Percentiles rank a stretch among this genome's conserved stretches.
These are phyloP conservation scores for Leccinum sublutescens DNA, from an alignment of 768 basidiomycete species.

Conservation along the genomic window DNA sequence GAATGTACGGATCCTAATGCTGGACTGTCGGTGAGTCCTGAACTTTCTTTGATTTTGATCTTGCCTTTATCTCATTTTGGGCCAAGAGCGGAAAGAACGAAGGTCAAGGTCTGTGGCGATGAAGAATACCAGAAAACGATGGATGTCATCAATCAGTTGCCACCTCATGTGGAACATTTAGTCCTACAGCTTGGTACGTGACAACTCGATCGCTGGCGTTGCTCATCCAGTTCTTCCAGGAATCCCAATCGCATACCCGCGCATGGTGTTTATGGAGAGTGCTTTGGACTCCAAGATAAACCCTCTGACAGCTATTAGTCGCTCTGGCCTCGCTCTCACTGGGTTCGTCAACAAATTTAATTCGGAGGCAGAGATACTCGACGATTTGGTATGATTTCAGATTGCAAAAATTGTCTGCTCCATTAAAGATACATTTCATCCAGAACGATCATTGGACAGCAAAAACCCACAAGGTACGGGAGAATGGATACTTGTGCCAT, in stretches of 20 bases:
- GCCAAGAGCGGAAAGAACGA: slow-evolving; percentile 77
- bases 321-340: slow-evolving; percentile 63
- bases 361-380: slow-evolving; percentile 87
- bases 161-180: slow-evolving; percentile 73
- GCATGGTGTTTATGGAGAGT: slow-evolving; percentile 84
- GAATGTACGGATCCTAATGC: slow-evolving; percentile 64
- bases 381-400: slow-evolving; percentile 66
- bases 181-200: slow-evolving; percentile 72
- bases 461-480: slow-evolving; percentile 64
- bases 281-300: slow-evolving; percentile 81
- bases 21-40: slow-evolving; percentile 73
- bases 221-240: slow-evolving; percentile 36
- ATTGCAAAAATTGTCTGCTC: slow-evolving; percentile 25
- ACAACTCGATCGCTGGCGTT: neutral
- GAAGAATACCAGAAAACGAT: slow-evolving; percentile 75
- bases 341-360: slow-evolving; percentile 92
- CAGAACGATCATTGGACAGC: slow-evolving; percentile 95
- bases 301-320: slow-evolving; percentile 75
- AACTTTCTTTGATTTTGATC: neutral
- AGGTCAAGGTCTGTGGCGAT: slow-evolving; percentile 75
- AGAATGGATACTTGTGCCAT: neutral
- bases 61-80: slow-evolving; percentile 4
- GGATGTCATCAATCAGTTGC: slow-evolving; percentile 55
- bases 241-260: slow-evolving; percentile 87
- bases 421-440: slow-evolving; percentile 47